phyloP scores from a whole-genome alignment of 768 basidiomycete genomes.

The Agrocybe praecox region DNA sequence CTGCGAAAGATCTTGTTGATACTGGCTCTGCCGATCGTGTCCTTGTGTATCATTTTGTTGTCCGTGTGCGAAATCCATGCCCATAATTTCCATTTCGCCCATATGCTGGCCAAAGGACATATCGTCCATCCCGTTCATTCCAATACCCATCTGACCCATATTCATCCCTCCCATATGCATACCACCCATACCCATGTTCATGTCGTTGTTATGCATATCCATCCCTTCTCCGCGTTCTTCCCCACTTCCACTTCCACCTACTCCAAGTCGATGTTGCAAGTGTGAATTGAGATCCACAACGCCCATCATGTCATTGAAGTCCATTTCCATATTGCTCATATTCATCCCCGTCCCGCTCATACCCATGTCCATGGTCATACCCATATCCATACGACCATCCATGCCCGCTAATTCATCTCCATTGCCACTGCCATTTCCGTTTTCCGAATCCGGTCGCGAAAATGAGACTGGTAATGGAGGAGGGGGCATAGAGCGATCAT shows the following conservation, averaged over 20 bases:
- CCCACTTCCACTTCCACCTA: constrained; percentile 11
- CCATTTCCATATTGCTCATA: constrained; percentile 8
- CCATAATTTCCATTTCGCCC: constrained; percentile 19
- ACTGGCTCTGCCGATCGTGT: constrained; percentile 1
- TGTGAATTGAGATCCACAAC: constrained; percentile 5
- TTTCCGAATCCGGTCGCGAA: background rate
- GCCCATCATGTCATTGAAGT: constrained; percentile 2
- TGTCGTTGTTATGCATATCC: background rate
- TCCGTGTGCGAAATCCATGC: constrained; percentile 14
- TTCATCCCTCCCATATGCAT: constrained; percentile 16
- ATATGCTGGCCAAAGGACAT: background rate
- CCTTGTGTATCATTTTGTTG: constrained; percentile 9
- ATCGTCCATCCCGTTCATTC: background rate
- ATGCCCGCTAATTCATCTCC: background rate
- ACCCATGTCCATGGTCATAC: constrained; percentile 12
- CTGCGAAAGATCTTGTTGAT: background rate
- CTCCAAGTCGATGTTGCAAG: background rate
- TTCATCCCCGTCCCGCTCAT: constrained; percentile 15
- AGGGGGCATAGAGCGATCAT: constrained; percentile 71
- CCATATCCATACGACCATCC: background rate
- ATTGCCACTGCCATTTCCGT: background rate
- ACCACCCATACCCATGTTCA: constrained; percentile 7
- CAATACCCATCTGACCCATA: constrained; percentile 4
- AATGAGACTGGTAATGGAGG: constrained; percentile 52
- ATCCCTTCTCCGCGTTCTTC: constrained; percentile 9